Conservation (phyloP, 495 filamentous ascomycete species). For the Xylaria telfairii region DNA sequence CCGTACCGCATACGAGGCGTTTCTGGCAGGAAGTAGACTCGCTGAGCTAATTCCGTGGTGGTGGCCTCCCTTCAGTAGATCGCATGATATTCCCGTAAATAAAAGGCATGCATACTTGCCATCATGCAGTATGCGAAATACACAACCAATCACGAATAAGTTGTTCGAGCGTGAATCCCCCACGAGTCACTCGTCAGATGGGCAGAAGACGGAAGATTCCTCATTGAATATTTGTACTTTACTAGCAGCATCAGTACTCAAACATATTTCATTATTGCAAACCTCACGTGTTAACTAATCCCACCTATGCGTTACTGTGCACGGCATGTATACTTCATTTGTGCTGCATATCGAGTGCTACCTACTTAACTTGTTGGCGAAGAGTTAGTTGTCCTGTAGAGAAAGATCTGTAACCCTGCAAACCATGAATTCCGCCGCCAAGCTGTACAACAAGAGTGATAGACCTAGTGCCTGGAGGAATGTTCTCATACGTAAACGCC, state of each 20-base stretch:
- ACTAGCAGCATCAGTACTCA: not conserved
- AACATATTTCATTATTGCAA: not conserved
- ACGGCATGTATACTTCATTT: not conserved
- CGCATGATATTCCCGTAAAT: slow-evolving; percentile 5
- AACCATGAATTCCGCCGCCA: not conserved
- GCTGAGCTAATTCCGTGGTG: not conserved
- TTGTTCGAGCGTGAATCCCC: not conserved
- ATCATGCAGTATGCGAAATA: slow-evolving; percentile 10
- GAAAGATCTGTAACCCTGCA: not conserved
- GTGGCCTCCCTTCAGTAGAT: not conserved
- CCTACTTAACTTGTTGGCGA: not conserved
- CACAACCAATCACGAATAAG: not conserved
- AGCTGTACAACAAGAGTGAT: not conserved
- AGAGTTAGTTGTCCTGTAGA: not conserved
- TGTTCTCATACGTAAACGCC: not conserved
- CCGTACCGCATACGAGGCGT: slow-evolving; percentile 14
- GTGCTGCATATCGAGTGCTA: not conserved
- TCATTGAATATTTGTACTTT: not conserved
- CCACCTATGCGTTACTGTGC: not conserved
- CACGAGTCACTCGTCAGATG: not conserved
- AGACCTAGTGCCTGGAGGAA: not conserved
- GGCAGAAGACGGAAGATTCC: slow-evolving; percentile 2
- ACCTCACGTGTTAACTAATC: not conserved
- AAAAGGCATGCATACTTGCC: not conserved
- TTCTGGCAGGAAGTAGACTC: not conserved